These are phyloP conservation scores for Nevesoporus exiguus DNA, from an alignment of 768 basidiomycete species.

Conservation along the genomic window DNA sequence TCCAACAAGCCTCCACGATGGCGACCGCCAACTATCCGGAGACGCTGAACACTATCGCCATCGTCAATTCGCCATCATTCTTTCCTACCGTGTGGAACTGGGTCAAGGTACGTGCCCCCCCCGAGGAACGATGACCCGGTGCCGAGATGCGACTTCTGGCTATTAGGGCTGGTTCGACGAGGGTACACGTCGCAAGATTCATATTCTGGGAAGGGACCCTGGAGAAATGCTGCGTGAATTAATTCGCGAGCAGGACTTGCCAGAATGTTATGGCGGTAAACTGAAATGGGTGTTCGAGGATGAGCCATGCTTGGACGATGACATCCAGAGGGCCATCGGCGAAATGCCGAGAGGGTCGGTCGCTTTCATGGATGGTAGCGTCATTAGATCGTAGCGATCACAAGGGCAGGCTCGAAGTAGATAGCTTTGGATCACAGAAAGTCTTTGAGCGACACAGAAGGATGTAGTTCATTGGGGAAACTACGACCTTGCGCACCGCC, in stretches of 20 bases:
- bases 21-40: slow-evolving; percentile 84
- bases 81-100: slow-evolving; percentile 83
- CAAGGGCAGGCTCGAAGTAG: neutral
- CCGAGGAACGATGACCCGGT: too few species aligned
- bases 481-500: neutral
- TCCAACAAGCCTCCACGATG: slow-evolving; percentile 71
- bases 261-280: slow-evolving; percentile 69
- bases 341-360: slow-evolving; percentile 56
- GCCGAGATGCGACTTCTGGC: neutral
- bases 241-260: slow-evolving; percentile 50
- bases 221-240: slow-evolving; percentile 50
- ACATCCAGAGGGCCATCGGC: slow-evolving; percentile 42
- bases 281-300: slow-evolving; percentile 70
- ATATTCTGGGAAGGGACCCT: slow-evolving; percentile 63
- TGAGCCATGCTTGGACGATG: slow-evolving; percentile 61
- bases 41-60: slow-evolving; percentile 59
- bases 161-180: slow-evolving; percentile 77
- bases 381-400: slow-evolving; percentile 24
- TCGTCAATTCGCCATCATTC: slow-evolving; percentile 80
- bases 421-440: neutral
- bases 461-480: neutral
- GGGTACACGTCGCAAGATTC: slow-evolving; percentile 72
- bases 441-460: too few species aligned
- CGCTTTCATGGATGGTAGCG: slow-evolving; percentile 45
- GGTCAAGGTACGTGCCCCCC: slow-evolving; percentile 56